Conservation (phyloP, 257 asterid genomes). For the Datura wrightii region DNA sequence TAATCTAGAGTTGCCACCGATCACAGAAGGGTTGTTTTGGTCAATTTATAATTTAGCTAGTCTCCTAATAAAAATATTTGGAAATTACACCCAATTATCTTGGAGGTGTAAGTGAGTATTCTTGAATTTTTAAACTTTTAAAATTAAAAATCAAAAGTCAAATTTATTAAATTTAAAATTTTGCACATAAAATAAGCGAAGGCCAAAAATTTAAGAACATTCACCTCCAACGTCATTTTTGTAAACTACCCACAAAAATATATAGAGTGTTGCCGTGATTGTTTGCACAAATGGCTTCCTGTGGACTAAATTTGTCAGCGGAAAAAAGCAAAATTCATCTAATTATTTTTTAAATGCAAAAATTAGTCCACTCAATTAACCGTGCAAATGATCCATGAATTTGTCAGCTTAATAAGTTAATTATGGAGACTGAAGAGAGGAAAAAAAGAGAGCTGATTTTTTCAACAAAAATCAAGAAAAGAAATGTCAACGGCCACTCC, state of each 20-base stretch:
- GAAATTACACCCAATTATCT: too few species aligned
- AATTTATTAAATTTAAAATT: too few species aligned
- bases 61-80: neutral
- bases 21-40: neutral
- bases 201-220: too few species aligned
- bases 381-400: neutral
- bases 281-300: neutral
- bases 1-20: neutral
- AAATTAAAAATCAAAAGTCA: too few species aligned
- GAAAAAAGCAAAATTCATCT: too few species aligned
- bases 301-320: neutral
- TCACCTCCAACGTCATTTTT: too few species aligned
- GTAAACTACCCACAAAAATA: too few species aligned
- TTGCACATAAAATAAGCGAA: too few species aligned
- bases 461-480: neutral
- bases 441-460: neutral
- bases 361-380: neutral
- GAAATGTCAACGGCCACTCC: slow-evolving; percentile 15
- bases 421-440: neutral
- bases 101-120: too few species aligned
- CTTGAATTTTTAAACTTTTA: too few species aligned
- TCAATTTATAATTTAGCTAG: neutral
- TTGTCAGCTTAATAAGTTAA: neutral
- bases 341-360: neutral
- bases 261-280: neutral